Percentiles rank a stretch among this genome's conserved stretches.
Conservation (phyloP, 73 alveolate genomes). For the Paraurostyla sp. region DNA sequence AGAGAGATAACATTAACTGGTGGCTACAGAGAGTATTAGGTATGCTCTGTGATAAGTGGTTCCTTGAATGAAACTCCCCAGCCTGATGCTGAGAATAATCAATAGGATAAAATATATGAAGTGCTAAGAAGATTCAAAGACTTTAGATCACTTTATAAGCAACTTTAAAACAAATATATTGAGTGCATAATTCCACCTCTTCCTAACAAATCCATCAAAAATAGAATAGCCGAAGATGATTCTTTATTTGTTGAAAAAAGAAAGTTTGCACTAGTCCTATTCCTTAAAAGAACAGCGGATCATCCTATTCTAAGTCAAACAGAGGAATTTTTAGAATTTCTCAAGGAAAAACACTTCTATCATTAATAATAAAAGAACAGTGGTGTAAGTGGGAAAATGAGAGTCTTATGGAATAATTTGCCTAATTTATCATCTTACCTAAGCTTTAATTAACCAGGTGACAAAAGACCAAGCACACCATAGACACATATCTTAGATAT, state of each 20-base stretch:
- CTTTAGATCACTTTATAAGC: background rate
- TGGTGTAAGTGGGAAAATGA: background rate
- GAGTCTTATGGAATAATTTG: background rate
- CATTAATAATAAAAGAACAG: background rate
- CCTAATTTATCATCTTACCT: too few species aligned
- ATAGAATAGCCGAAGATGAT: background rate
- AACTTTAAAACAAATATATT: background rate
- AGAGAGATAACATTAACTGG: background rate
- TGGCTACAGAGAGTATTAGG: slow-evolving; percentile 22
- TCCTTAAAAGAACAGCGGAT: slow-evolving; percentile 15
- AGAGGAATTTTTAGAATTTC: slow-evolving; percentile 19
- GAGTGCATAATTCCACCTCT: slow-evolving; percentile 31
- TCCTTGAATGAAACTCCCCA: background rate
- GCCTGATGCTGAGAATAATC: background rate
- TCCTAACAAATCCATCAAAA: slow-evolving; percentile 10
- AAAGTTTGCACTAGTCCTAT: background rate
- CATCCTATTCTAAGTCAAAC: slow-evolving; percentile 24
- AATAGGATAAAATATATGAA: background rate
- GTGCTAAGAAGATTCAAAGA: slow-evolving; percentile 27
- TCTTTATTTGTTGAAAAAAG: slow-evolving; percentile 22
- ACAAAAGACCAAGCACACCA: background rate
- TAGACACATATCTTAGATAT: background rate
- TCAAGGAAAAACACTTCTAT: background rate
- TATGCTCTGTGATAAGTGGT: background rate
- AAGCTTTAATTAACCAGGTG: background rate